Percentiles rank a stretch among this genome's conserved stretches.
Evolutionary conservation across 257 asterid species (phyloP).

Genomic region (Przewalskia tangutica): DNA sequence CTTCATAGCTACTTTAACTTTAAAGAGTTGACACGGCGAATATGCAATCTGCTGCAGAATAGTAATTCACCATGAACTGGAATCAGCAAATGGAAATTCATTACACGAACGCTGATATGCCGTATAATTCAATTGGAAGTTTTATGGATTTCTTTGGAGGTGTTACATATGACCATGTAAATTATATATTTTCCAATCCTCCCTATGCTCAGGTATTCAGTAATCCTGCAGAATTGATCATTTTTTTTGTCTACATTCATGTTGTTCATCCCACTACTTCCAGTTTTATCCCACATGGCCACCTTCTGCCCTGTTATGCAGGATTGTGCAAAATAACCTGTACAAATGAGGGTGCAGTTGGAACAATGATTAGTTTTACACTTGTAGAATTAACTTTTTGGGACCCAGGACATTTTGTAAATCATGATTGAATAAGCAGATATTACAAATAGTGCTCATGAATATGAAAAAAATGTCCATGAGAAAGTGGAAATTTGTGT

Average conservation of each 20-base stretch:
- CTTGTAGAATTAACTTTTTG: background rate
- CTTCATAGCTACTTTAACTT: background rate
- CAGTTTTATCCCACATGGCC: background rate
- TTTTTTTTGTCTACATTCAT: background rate
- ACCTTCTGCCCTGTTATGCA: background rate
- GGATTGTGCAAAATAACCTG: background rate
- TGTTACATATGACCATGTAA: constrained; percentile 73
- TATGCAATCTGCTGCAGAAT: constrained; percentile 9
- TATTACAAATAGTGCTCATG: background rate
- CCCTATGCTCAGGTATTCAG: constrained; percentile 55
- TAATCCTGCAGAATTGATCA: background rate
- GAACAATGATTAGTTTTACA: background rate
- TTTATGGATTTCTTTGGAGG: constrained; percentile 92
- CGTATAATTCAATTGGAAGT: constrained; percentile 78
- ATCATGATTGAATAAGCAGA: background rate
- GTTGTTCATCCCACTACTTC: background rate
- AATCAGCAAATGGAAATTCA: constrained; percentile 55
- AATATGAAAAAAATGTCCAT: background rate
- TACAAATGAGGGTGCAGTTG: background rate
- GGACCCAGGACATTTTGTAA: background rate
- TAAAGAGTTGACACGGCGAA: background rate
- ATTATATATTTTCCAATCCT: constrained; percentile 65
- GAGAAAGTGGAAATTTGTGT: background rate
- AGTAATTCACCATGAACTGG: constrained; percentile 43
- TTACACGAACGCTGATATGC: constrained; percentile 51